Evolutionary conservation across 2,329 filamentous ascomycete species (phyloP).

Genomic region (Verticillium longisporum): DNA sequence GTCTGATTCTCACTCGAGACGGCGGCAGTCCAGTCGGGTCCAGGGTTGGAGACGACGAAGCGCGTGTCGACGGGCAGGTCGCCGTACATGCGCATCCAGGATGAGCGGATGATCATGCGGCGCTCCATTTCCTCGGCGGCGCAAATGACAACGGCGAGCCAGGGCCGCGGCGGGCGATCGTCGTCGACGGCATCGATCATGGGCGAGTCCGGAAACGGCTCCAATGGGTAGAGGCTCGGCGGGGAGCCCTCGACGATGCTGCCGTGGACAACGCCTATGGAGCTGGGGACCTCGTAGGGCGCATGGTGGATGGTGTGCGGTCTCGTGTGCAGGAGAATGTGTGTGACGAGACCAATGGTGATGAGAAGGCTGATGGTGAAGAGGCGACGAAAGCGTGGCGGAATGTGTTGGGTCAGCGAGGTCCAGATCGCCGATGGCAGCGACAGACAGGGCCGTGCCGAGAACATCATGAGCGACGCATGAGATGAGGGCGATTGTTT

Average conservation of each 20-base stretch:
- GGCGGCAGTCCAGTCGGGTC: slow-evolving; percentile 15
- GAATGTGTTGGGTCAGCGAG: slow-evolving; percentile 3
- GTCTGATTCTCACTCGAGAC: slow-evolving; percentile 22
- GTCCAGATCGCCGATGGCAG: slow-evolving; percentile 1
- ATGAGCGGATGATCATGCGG: slow-evolving; percentile 21
- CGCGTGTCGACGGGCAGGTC: slow-evolving; percentile 20
- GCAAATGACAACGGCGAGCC: slow-evolving; percentile 22
- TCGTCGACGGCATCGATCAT: slow-evolving; percentile 2
- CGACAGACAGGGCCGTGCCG: background rate
- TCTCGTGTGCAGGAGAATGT: background rate
- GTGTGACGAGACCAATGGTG: slow-evolving; percentile 1
- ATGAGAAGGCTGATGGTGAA: slow-evolving; percentile 2
- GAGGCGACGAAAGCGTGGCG: slow-evolving; percentile 4
- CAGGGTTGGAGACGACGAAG: slow-evolving; percentile 24
- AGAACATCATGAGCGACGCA: background rate
- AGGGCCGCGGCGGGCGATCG: slow-evolving; percentile 10
- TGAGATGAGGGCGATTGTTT: background rate
- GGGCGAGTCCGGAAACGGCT: slow-evolving; percentile 18
- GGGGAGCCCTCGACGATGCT: background rate
- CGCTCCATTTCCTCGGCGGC: slow-evolving; percentile 18
- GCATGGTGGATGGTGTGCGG: slow-evolving; percentile 4
- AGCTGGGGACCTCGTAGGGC: slow-evolving; percentile 6
- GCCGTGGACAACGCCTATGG: slow-evolving; percentile 8
- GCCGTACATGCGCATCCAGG: slow-evolving; percentile 22
- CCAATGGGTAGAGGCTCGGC: slow-evolving; percentile 11